Evolutionary conservation across 805 yeast species (phyloP).

Genomic region (Cyberlindnera nakhonratchasimensis): DNA sequence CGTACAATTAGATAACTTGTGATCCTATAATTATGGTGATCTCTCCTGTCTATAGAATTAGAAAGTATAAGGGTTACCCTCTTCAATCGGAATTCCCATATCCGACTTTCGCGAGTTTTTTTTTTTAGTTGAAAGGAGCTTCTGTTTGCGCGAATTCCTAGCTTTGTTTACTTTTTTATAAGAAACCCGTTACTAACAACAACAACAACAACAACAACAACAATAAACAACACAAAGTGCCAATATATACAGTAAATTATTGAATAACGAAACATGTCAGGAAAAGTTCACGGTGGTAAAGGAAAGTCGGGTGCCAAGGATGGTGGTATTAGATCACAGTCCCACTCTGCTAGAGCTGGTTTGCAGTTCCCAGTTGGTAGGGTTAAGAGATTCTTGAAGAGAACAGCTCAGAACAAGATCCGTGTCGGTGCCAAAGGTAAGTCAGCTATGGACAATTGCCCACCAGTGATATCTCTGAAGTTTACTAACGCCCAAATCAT

Average conservation of each 20-base stretch:
- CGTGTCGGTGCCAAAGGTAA: constrained; percentile 73
- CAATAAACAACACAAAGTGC: not conserved
- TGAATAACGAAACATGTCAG: constrained; percentile 58
- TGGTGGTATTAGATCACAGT: constrained; percentile 59
- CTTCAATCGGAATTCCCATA: not conserved
- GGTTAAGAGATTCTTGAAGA: constrained; percentile 93
- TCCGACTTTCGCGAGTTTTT: not conserved
- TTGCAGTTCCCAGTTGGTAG: constrained; percentile 98
- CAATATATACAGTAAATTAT: not conserved
- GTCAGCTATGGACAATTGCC: constrained; percentile 3
- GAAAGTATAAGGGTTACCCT: not conserved
- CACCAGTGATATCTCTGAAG: not conserved
- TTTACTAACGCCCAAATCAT: constrained; percentile 13
- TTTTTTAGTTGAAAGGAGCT: not conserved
- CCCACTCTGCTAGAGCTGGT: constrained; percentile 94
- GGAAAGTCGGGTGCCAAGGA: constrained; percentile 88
- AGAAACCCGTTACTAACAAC: constrained; percentile 10
- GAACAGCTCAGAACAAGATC: constrained; percentile 78
- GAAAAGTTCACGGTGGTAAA: constrained; percentile 95
- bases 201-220: constrained; percentile 7
- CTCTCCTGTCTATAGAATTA: not conserved
- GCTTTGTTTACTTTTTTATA: constrained; percentile 14
- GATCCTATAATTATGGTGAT: no score
- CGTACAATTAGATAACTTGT: constrained; percentile 4
- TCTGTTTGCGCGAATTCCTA: constrained; percentile 13